A percentile compares a stretch with the other conserved stretches of the same genome.
Evolutionary conservation across 371 early-diverging fungal genomes (phyloP).

Genomic region (Syncephalis plumigaleata): DNA sequence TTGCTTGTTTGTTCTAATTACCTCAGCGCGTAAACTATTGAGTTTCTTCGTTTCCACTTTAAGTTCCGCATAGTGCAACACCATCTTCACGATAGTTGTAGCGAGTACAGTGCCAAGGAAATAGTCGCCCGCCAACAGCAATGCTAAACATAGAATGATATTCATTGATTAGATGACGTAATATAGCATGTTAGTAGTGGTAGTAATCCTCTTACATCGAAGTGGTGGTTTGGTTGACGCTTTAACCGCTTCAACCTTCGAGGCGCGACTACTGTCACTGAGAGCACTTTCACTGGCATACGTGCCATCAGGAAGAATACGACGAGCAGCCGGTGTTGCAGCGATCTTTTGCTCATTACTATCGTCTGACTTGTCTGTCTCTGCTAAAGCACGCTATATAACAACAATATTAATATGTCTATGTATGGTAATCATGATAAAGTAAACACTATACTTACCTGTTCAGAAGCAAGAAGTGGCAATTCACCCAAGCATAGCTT

Average conservation of each 20-base stretch:
- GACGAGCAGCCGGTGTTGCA: constrained; percentile 31
- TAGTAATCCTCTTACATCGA: constrained; percentile 31
- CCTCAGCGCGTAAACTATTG: constrained; percentile 67
- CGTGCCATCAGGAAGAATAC: constrained; percentile 89
- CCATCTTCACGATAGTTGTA: constrained; percentile 76
- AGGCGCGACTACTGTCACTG: constrained; percentile 24
- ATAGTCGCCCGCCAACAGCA: constrained; percentile 83
- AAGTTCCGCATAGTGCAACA: constrained; percentile 45
- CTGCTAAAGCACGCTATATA: constrained; percentile 34
- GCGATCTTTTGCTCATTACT: constrained; percentile 20
- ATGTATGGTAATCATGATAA: background rate
- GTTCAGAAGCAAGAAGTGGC: constrained; percentile 80
- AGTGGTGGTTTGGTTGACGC: constrained; percentile 57
- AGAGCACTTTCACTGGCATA: constrained; percentile 90
- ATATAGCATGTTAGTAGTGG: background rate
- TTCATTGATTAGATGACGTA: background rate
- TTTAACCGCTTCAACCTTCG: constrained; percentile 39
- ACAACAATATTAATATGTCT: background rate
- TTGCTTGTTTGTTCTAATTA: background rate
- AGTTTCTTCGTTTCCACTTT: constrained; percentile 23
- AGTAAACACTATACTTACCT: constrained; percentile 13
- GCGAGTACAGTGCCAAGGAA: constrained; percentile 79
- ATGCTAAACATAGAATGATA: constrained; percentile 18
- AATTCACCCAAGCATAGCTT: constrained; percentile 74
- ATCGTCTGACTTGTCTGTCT: constrained; percentile 19